Evolutionary conservation across 2,329 filamentous ascomycete species (phyloP), one percentile per base, ranked within the genome.

Genomic region (Scytalidium lignicola): DNA sequence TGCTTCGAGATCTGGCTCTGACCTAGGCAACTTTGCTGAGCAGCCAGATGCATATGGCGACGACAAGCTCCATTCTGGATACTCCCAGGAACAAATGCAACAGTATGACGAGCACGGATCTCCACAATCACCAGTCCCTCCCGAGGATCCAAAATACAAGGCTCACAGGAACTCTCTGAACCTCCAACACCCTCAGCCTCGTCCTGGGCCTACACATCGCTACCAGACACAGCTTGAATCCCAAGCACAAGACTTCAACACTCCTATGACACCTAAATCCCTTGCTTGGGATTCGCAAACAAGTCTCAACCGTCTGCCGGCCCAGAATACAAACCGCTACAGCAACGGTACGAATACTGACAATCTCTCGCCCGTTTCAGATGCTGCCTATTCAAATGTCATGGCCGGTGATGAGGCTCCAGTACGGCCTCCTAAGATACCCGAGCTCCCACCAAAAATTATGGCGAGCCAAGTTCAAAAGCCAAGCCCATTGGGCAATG

Each of bases 151-250:
- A 43, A 91, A 91, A 66, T 91, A 91, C 67, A 85, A 86, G 66
- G 86, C 86, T 49, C 86, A 91, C 65, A 83, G 88, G 58, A 88
- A 91, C 68, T 90, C 86, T 21, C 66, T 91, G 49, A 89, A 90
- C 60, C 71, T 92, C 37, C 82, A 90, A 62, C 88, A 92, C 66
- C 88, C 88, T 5, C 87, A 91, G 64, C 88, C 88, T 23, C 75
- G 86, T 22, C 82, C 80, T 17, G 87, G 87, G 0, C 83, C 87
- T 49, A 88, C 84, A 1, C 81, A 86, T 63, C 82, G 84, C 21
- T 88, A 89, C 67, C 83, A 87, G 58, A 86, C 80, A 21, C 80
- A 85, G 1, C 74, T 91, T 18, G 88, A 92, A 69, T 80, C 77
- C 8, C 84, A 87, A 52, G 88, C 87, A 2, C 78, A 85, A 47